phyloP scores from a whole-genome alignment of 805 yeast species.

The Scheffersomyces amazonensis region DNA sequence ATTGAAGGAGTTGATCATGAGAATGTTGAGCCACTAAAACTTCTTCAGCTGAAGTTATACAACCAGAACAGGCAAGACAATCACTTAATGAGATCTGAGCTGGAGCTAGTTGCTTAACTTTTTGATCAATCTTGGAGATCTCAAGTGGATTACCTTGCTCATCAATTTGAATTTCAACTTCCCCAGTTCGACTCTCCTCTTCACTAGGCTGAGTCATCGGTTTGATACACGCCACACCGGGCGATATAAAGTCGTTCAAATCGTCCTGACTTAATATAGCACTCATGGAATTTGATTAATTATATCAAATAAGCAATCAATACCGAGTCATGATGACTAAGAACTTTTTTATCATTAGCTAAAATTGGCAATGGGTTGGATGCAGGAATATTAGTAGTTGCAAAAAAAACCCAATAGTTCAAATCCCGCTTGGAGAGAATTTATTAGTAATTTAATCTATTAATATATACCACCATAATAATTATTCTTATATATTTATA shows the following conservation, averaged over 20 bases:
- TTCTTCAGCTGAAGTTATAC: conserved; percentile 97
- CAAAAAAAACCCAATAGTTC: too few relatives aligned
- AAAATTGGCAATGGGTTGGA: too few relatives aligned
- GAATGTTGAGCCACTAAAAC: conserved; percentile 88
- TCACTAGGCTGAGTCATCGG: conserved; percentile 40
- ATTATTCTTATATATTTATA: too few relatives aligned
- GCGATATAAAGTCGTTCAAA: conserved; percentile 89
- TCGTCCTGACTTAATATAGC: conserved; percentile 87
- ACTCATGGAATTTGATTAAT: too few relatives aligned
- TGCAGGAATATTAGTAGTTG: too few relatives aligned
- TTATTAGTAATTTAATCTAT: too few relatives aligned
- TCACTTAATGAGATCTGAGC: conserved; percentile 90
- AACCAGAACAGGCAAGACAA: conserved; percentile 95
- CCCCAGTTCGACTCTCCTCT: conserved; percentile 11
- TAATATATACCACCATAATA: too few relatives aligned
- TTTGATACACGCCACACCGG: conserved; percentile 92
- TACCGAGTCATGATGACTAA: not conserved
- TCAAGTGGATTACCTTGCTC: conserved; percentile 61
- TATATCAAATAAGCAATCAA: too few relatives aligned
- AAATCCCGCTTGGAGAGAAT: too few relatives aligned
- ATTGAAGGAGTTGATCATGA: conserved; percentile 70
- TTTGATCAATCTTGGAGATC: conserved; percentile 61
- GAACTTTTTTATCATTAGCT: not conserved
- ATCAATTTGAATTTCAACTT: conserved; percentile 58
- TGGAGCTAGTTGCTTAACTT: conserved; percentile 52